These are phyloP conservation scores for Porodaedalea pini DNA, from an alignment of 1,284 basidiomycete genomes.

Conservation along the genomic window DNA sequence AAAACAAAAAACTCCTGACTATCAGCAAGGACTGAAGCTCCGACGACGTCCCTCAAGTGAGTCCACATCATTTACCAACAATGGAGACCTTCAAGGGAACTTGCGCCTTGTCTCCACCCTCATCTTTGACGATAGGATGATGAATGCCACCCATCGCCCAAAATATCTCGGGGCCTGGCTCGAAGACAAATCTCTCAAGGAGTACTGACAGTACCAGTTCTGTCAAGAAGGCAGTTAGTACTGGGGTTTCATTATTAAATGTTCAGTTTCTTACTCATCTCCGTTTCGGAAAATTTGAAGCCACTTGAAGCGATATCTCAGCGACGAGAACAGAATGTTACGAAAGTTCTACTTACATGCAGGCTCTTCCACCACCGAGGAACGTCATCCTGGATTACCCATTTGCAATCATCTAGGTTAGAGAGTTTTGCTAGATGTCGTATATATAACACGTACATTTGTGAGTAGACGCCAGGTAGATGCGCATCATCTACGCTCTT, in stretches of 20 bases:
- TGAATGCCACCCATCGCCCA: constrained; percentile 12
- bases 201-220: constrained; percentile 20
- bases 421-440: too few species aligned
- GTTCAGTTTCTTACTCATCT: constrained; percentile 20
- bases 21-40: too few species aligned
- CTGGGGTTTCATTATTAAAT: neutral
- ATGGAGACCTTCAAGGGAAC: constrained; percentile 13
- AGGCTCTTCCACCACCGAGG: constrained; percentile 20
- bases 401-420: too few species aligned
- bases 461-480: constrained; percentile 24
- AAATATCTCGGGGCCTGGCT: constrained; percentile 7
- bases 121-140: constrained; percentile 7
- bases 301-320: neutral
- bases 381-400: constrained; percentile 20
- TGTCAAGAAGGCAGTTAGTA: neutral
- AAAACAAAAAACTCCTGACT: too few species aligned
- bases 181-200: constrained; percentile 18
- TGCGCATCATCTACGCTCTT: constrained; percentile 14
- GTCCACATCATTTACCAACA: neutral
- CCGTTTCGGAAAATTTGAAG: constrained; percentile 19
- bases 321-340: neutral
- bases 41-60: too few species aligned
- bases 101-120: neutral
- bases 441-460: constrained; percentile 21
- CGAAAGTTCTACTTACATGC: constrained; percentile 20